Evolutionary conservation across 371 early-diverging fungal species (phyloP).

Genomic region (Apophysomyces ossiformis): DNA sequence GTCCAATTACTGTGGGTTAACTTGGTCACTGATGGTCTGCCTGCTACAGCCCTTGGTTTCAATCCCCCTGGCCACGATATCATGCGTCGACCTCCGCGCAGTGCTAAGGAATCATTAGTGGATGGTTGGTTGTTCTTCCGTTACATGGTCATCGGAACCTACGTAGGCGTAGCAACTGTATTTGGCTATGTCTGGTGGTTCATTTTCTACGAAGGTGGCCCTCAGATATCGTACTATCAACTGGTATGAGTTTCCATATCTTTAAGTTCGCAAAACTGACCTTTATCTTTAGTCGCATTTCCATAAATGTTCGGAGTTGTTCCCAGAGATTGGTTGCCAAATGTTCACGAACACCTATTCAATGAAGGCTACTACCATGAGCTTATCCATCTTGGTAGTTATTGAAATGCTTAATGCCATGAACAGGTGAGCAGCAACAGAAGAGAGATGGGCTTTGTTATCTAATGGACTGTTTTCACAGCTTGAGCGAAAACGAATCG

Average conservation of each 20-base stretch:
- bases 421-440: constrained; percentile 29
- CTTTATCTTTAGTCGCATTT: constrained; percentile 70
- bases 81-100: constrained; percentile 92
- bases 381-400: constrained; percentile 91
- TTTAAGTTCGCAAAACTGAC: neutral
- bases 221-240: constrained; percentile 86
- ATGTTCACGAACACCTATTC: constrained; percentile 84
- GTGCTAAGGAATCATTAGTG: constrained; percentile 85
- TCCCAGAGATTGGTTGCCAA: constrained; percentile 91
- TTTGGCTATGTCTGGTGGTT: constrained; percentile 99
- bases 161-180: constrained; percentile 94
- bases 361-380: constrained; percentile 94
- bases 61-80: constrained; percentile 97
- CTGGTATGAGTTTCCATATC: constrained; percentile 53
- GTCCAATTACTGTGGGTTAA: constrained; percentile 98
- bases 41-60: constrained; percentile 87
- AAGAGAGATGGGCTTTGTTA: neutral
- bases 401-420: constrained; percentile 95
- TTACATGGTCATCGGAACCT: constrained; percentile 90
- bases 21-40: constrained; percentile 85
- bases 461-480: constrained; percentile 9
- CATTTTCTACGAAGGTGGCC: constrained; percentile 85
- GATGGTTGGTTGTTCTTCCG: constrained; percentile 94
- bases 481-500: constrained; percentile 91
- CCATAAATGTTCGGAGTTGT: constrained; percentile 83